Conservation (phyloP, 257 asterid species). For the Solanum bulbocastanum region DNA sequence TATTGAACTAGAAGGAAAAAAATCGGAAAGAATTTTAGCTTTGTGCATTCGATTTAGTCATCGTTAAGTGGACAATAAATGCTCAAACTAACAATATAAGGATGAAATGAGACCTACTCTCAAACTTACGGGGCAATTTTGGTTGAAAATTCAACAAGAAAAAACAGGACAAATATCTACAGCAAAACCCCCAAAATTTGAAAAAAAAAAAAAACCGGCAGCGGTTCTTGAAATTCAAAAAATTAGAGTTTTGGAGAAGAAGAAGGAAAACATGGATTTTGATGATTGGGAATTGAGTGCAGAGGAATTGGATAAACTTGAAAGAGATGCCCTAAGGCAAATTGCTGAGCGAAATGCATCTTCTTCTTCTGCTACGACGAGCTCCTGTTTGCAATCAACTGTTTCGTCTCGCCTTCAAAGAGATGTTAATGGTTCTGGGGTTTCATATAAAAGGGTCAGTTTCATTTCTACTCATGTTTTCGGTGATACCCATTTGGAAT, state of each 20-base stretch:
- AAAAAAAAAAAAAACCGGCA: not conserved
- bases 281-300: slow-evolving; percentile 82
- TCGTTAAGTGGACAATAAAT: too few relatives aligned
- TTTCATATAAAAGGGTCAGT: not conserved
- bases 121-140: not conserved
- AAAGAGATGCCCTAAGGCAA: slow-evolving; percentile 58
- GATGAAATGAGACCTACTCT: not conserved
- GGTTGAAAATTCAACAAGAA: not conserved
- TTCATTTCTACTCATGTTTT: not conserved
- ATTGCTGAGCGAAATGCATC: slow-evolving; percentile 58
- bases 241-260: not conserved
- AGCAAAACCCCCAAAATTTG: not conserved
- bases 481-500: not conserved
- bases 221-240: not conserved
- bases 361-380: slow-evolving; percentile 32
- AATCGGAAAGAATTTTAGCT: too few relatives aligned
- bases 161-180: not conserved
- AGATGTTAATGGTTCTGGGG: not conserved
- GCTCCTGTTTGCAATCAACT: not conserved
- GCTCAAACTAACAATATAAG: too few relatives aligned
- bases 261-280: slow-evolving; percentile 13
- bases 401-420: not conserved
- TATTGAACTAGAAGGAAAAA: too few relatives aligned
- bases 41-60: too few relatives aligned
- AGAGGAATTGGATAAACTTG: slow-evolving; percentile 67